These are phyloP conservation scores for Isatis lusitanica DNA, from an alignment of 441 rosid genomes.

Conservation along the genomic window DNA sequence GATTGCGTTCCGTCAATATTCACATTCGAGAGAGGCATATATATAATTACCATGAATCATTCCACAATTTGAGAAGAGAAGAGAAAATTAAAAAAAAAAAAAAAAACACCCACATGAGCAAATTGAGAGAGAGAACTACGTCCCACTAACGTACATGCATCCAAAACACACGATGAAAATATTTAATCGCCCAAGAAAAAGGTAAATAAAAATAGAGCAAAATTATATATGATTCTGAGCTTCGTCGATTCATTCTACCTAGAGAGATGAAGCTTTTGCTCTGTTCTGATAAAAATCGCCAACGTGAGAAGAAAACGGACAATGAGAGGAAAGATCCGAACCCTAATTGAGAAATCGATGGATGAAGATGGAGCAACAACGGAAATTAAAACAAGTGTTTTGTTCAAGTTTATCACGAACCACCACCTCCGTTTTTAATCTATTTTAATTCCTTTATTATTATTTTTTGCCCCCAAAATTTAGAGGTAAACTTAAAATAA, in stretches of 20 bases:
- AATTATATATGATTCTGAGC: neutral
- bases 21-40: slow-evolving; percentile 1
- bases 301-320: slow-evolving; percentile 16
- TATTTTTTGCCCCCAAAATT: no score
- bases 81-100: neutral
- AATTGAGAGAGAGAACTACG: neutral
- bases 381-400: slow-evolving; percentile 14
- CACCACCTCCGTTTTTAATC: slow-evolving; percentile 19
- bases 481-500: no score
- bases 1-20: neutral
- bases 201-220: neutral
- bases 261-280: neutral
- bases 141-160: slow-evolving; percentile 20
- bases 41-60: neutral
- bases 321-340: slow-evolving; percentile 28
- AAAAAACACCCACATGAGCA: neutral
- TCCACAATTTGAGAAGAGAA: slow-evolving; percentile 3
- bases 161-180: neutral
- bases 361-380: slow-evolving; percentile 26
- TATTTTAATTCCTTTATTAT: no score
- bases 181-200: neutral
- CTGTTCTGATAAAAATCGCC: neutral
- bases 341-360: slow-evolving; percentile 41
- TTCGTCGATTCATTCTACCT: slow-evolving; percentile 25
- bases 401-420: slow-evolving; percentile 35